Base-by-base conservation (phyloP, 2,329 filamentous ascomycete species). In the Pseudogymnoascus sp. region DNA sequence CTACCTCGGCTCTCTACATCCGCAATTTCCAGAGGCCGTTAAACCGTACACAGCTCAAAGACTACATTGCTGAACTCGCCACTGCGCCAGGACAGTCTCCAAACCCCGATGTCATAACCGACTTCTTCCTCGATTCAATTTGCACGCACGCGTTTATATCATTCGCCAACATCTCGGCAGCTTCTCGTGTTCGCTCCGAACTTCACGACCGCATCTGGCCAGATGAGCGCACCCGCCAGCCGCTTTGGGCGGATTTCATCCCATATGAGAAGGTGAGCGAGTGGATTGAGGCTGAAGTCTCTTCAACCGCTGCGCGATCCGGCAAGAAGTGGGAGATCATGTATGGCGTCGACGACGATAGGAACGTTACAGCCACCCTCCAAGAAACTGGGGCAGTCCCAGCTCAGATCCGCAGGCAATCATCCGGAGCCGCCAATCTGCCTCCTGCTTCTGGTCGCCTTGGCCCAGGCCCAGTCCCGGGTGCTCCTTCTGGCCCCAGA, bases 1-100 rank as follows among this genome's bases (percentile, higher is more conserved):
- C 88, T 4, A 93, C 92, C 2, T 76, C 84, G 33, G 88, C 90
- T 13, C 78, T 97, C 55, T 97, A 97, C 76, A 94, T 97, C 68
- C 87, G 88, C 73, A 88, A 96, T 70, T 84, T 97, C 61, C 92
- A 95, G 85, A 87, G 93, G 55, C 92, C 94, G 8, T 79, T 97
- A 21, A 88, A 91, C 63, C 82, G 85, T 0, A 77, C 79, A 27
- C 79, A 80, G 15, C 82, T 97, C 1, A 84, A 84, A 68, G 80
- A 82, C 1, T 86, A 97, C 70, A 80, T 97, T 4, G 72, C 83
- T 44, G 77, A 82, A 5, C 81, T 97, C 41, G 90, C 91, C 1
- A 80, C 85, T 2, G 79, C 86, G 0, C 78, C 83, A 1, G 77
- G 77, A 27, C 73, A 77, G 17, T 73, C 80, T 2, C 74, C 79